Base-by-base conservation (phyloP, 768 basidiomycete genomes). In the Phanerodontia chrysosporium region DNA sequence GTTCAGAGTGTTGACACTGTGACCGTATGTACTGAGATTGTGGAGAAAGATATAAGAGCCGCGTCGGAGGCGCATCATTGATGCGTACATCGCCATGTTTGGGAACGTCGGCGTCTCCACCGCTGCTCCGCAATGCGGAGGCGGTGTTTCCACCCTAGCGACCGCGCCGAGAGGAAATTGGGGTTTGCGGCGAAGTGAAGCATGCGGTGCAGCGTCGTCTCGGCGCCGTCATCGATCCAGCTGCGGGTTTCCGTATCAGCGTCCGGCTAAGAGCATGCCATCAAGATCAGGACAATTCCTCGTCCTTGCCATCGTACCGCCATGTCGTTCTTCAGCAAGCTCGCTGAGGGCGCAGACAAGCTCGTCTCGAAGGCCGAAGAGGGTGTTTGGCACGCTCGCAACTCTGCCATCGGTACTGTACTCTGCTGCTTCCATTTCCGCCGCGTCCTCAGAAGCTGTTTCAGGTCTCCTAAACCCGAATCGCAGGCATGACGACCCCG, bases 401-500 rank as follows among this genome's bases (percentile, higher is more conserved):
- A 59, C 16, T 53, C 54, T 21, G 58, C 58, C 18, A 62, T 64
- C 3, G 60, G 63, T 60, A 28, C 30, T 51, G 4, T 30, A 16
- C 7, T 30, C 25, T 22, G 4, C 6, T 51, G 30, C 8, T 7
- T 27, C 7, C 16, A 27, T 22, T 29, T 30, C 24, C 21, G 51
- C 22, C 27, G 16, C 13, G 28, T 18, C 18, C 12, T 2, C 45
- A 27, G 12, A 44, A 2, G 21, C 36, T n/a, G 28, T 45, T 10
- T 3, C 44, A 63, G 62, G 62, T 4, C 18, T 63, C 21, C 18
- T 63, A 72, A 63, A 63, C 49, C 62, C 62, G 29, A 63, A 63
- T 39, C 54, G 83, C 51, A 85, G 90, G 36, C 92, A 94, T 67
- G 89, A 94, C 65, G 83, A 83, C 51, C 84, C 86, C 0, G 76